Conservation (phyloP, 768 basidiomycete genomes). For the Mycena chlorophos region DNA sequence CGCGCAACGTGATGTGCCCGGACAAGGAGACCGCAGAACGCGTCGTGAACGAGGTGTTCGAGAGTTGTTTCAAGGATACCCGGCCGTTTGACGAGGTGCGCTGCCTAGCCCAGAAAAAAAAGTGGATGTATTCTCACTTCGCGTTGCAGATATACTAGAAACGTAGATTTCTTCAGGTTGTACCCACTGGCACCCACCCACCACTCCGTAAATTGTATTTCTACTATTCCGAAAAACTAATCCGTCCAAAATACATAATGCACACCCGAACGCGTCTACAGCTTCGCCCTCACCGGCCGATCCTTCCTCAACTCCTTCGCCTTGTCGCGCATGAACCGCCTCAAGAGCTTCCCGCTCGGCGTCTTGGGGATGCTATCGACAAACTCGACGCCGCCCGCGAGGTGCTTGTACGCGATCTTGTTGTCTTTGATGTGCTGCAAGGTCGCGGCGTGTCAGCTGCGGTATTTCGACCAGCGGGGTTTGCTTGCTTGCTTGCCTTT, state of each 20-base stretch:
- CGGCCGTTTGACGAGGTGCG: slow-evolving; percentile 94
- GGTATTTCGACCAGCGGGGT: not conserved
- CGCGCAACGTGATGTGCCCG: slow-evolving; percentile 77
- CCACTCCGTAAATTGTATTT: not conserved
- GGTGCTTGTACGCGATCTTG: slow-evolving; percentile 44
- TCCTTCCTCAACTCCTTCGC: slow-evolving; percentile 15
- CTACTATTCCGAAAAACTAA: not conserved
- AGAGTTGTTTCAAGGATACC: slow-evolving; percentile 93
- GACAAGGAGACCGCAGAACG: slow-evolving; percentile 75
- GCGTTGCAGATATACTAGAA: slow-evolving; percentile 18
- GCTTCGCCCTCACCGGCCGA: slow-evolving; percentile 10
- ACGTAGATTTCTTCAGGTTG: too few relatives aligned
- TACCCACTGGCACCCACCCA: too few relatives aligned
- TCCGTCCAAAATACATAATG: not conserved
- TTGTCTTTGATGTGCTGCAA: slow-evolving; percentile 37
- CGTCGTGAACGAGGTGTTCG: slow-evolving; percentile 96
- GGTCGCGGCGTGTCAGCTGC: too few relatives aligned
- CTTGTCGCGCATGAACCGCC: slow-evolving; percentile 33
- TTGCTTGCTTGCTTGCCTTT: slow-evolving; percentile 1
- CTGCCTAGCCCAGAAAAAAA: not conserved
- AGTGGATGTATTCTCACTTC: not conserved
- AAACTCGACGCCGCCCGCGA: slow-evolving; percentile 48
- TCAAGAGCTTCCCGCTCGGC: slow-evolving; percentile 45
- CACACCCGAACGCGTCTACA: too few relatives aligned
- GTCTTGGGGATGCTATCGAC: slow-evolving; percentile 47